Conservation (phyloP, 805 yeast species). For the Saccharomycopsis fibuligera region DNA sequence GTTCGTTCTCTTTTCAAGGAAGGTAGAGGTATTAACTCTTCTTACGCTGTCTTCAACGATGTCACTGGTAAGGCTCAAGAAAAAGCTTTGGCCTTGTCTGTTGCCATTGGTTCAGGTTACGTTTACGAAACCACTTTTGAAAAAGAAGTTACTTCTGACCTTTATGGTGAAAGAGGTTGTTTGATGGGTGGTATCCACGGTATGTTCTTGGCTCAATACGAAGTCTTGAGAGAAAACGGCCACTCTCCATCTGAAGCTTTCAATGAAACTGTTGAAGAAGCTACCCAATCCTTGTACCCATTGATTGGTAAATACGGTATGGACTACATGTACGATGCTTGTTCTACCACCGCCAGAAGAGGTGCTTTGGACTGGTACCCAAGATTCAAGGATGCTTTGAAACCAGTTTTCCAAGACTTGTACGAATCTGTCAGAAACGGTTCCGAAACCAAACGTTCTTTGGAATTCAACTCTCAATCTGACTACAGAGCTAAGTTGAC, state of each 20-base stretch:
- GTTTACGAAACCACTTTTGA: conserved; percentile 99
- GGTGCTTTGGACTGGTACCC: conserved; percentile 99
- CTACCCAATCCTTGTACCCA: conserved; percentile 99
- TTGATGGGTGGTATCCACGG: conserved; percentile 99
- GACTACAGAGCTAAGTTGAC: conserved; percentile 97
- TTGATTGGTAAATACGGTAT: conserved; percentile 98
- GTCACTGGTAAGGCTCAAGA: conserved; percentile 99
- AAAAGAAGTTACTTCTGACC: conserved; percentile 97
- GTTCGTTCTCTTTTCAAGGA: conserved; percentile 99
- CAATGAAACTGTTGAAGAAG: conserved; percentile 99
- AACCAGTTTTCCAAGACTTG: conserved; percentile 96
- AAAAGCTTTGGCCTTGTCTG: conserved; percentile 96
- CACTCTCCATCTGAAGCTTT: conserved; percentile 99
- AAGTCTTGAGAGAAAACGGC: conserved; percentile 98
- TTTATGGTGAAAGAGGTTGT: conserved; percentile 99
- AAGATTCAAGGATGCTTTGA: conserved; percentile 95
- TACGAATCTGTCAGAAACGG: conserved; percentile 95
- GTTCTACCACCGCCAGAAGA: conserved; percentile 99
- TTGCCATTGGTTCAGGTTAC: conserved; percentile 99
- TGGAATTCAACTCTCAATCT: conserved; percentile 96
- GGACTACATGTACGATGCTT: conserved; percentile 99
- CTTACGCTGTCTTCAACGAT: conserved; percentile 99
- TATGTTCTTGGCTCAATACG: conserved; percentile 99
- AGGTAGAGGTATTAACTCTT: conserved; percentile 99
- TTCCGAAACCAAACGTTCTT: conserved; percentile 94